Percentiles rank a stretch among this genome's conserved stretches.
Conservation (phyloP, 164 flowering plant genomes). For the Magnolia officinalis region DNA sequence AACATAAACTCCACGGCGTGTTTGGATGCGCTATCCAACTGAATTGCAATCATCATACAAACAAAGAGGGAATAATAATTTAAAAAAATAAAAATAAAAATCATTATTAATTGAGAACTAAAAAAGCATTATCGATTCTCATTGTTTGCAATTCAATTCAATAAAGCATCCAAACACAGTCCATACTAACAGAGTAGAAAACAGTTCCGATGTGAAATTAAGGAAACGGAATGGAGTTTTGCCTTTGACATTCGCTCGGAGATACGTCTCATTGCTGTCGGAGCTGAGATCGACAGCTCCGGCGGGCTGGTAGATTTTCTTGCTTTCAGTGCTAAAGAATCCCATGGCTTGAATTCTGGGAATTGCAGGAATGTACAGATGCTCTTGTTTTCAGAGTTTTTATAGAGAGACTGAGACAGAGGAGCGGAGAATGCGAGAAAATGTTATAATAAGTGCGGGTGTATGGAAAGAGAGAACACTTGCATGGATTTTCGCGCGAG, state of each 20-base stretch:
- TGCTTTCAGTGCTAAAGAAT: conserved; percentile 23
- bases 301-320: conserved; percentile 43
- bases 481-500: neutral
- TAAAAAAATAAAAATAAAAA: no score
- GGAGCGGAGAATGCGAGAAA: conserved; percentile 1
- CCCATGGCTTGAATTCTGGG: conserved; percentile 30
- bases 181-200: neutral
- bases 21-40: no score
- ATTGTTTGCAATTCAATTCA: neutral
- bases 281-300: conserved; percentile 50
- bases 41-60: no score
- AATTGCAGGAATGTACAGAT: neutral
- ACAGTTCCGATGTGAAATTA: neutral
- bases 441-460: neutral
- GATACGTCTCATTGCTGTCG: conserved; percentile 39
- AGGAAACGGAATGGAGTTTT: neutral
- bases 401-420: neutral
- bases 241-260: conserved; percentile 69
- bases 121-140: neutral
- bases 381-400: neutral
- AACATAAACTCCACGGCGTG: no score
- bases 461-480: no score
- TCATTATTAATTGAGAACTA: neutral
- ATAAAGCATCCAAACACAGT: neutral
- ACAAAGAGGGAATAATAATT: neutral